Conservation (phyloP, 441 rosid genomes). For the Arabidopsis hybrid region DNA sequence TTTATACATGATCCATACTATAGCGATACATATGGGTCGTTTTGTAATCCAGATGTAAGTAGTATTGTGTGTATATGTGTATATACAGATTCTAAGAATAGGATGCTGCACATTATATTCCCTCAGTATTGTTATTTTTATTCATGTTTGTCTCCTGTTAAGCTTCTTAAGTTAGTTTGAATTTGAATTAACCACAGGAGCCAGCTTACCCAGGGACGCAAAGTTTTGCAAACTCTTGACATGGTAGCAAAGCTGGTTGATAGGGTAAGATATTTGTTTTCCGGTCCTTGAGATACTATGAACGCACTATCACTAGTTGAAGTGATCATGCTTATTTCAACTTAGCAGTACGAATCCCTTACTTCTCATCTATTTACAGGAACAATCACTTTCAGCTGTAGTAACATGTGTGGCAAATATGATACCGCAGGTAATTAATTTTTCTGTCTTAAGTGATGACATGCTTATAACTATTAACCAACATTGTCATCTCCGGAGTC, state of each 20-base stretch:
- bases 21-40: constrained; percentile 14
- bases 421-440: constrained; percentile 78
- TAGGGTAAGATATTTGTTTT: constrained; percentile 59
- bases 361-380: constrained; percentile 57
- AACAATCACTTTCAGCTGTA: constrained; percentile 90
- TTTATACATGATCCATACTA: constrained; percentile 19
- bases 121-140: constrained; percentile 12
- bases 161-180: constrained; percentile 24
- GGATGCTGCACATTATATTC: constrained; percentile 6
- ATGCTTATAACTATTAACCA: constrained; percentile 8
- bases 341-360: constrained; percentile 13
- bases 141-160: constrained; percentile 23
- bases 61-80: constrained; percentile 6
- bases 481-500: constrained; percentile 25
- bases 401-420: constrained; percentile 85
- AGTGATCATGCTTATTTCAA: neutral
- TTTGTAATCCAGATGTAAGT: constrained; percentile 18
- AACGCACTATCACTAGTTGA: constrained; percentile 15
- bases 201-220: constrained; percentile 90
- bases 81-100: constrained; percentile 8
- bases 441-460: constrained; percentile 19
- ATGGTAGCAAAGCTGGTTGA: constrained; percentile 84
- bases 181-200: constrained; percentile 55
- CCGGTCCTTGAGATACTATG: constrained; percentile 4
- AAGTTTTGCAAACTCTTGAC: constrained; percentile 76